Base-by-base conservation (phyloP, 2,329 filamentous ascomycete genomes). In the Penicillium sp. region DNA sequence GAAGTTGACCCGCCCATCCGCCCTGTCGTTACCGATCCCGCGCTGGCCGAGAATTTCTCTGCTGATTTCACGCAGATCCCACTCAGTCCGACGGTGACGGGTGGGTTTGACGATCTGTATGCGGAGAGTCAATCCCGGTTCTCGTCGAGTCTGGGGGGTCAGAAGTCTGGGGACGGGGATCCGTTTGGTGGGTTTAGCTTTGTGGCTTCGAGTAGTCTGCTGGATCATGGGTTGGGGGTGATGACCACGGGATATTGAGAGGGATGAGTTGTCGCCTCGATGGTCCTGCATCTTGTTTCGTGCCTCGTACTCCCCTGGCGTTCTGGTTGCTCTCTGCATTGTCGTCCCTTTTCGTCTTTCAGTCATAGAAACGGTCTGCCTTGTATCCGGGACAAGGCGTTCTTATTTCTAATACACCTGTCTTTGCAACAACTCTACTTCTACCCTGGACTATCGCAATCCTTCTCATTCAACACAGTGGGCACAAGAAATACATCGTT, bases 21-120 rank as follows among this genome's bases (percentile, higher is more conserved):
- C 73, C 95, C 95, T 15, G 83, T 98, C 70, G 94, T 99, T 71
- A 98, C 95, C 0, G 92, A 99, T 71, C 95, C 95, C 0, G 93
- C 96, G 75, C 83, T 97, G 48, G 95, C 95, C 0, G 96, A 99
- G 84, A 99, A 99, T 78, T 99, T 99, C 77, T 86, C 90, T 0
- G 82, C 83, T n/a, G 92, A 97, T 73, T 99, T 99, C 74, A 99
- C 94, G 0, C 88, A 90, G 57, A 78, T 96, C 63, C 86, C 91
- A 3, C 82, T 98, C 55, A 96, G 90, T 73, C 92, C 92, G 5
- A 82, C 90, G 1, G 73, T 88, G 55, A 66, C 66, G 1, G 66
- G 64, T 47, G 65, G 63, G 0, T 72, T 75, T 28, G 70, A 70
- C 10, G 71, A 73, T 15, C 63, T 71, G 15, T 69, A 70, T 37